These are phyloP conservation scores for Melocanna baccifera DNA, from an alignment of 176 grass and related monocot genomes.

Conservation along the genomic window DNA sequence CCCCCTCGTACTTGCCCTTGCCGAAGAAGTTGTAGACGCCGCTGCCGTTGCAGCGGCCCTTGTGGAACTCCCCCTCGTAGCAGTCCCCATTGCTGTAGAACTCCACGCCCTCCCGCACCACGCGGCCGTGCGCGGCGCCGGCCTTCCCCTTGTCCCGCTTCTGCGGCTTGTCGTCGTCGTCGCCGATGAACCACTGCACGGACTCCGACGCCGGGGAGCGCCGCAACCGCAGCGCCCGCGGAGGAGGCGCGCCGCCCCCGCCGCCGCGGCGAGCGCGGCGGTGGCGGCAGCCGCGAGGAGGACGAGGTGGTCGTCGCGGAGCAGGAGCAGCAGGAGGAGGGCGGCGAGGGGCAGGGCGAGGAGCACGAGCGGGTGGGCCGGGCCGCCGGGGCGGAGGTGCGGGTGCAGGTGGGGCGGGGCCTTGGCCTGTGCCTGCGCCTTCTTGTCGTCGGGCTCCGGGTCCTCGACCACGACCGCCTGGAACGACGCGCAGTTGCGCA, in stretches of 20 bases:
- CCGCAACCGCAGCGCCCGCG: conserved; percentile 36
- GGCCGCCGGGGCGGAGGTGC: conserved; percentile 18
- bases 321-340: conserved; percentile 54
- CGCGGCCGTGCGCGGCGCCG: neutral
- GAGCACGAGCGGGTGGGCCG: conserved; percentile 31
- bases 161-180: conserved; percentile 42
- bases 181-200: conserved; percentile 70
- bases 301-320: conserved; percentile 33
- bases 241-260: conserved; percentile 38
- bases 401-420: conserved; percentile 29
- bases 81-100: conserved; percentile 58
- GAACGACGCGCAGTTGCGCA: conserved; percentile 66
- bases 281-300: conserved; percentile 38
- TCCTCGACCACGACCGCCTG: conserved; percentile 53
- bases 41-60: conserved; percentile 57
- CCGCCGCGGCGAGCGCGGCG: conserved; percentile 42
- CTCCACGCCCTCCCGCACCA: conserved; percentile 61
- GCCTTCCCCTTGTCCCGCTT: conserved; percentile 10
- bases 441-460: conserved; percentile 60
- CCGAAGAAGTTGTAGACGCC: conserved; percentile 54
- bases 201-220: conserved; percentile 27
- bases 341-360: conserved; percentile 33
- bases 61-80: conserved; percentile 82
- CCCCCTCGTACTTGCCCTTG: conserved; percentile 60
- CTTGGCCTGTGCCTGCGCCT: conserved; percentile 43